These are phyloP conservation scores for Rhodotorula graminis DNA, from an alignment of 768 basidiomycete species.

Conservation along the genomic window DNA sequence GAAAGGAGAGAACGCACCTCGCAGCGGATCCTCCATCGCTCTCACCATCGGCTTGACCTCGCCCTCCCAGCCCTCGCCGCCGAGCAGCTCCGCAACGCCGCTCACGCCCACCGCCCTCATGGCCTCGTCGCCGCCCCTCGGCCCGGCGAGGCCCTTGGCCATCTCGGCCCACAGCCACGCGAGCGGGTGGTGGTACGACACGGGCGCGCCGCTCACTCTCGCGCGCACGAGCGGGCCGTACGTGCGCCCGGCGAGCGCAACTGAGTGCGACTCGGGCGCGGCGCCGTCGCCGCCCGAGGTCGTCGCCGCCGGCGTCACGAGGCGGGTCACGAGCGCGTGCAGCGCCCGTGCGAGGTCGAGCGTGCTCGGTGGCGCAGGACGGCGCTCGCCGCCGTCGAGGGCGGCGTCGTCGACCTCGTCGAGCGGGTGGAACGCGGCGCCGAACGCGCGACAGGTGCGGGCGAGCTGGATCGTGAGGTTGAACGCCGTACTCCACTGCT, in stretches of 20 bases:
- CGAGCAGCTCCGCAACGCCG: slow-evolving; percentile 55
- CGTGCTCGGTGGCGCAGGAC: slow-evolving; percentile 40
- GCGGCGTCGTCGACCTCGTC: slow-evolving; percentile 48
- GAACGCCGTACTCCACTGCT: slow-evolving; percentile 94
- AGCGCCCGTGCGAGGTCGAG: slow-evolving; percentile 2
- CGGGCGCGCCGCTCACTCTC: slow-evolving; percentile 62
- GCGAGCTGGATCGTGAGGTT: slow-evolving; percentile 87
- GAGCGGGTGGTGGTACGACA: slow-evolving; percentile 87
- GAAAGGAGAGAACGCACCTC: not conserved
- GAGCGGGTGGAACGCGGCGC: slow-evolving; percentile 63
- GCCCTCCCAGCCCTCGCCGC: slow-evolving; percentile 28
- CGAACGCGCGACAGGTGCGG: slow-evolving; percentile 81
- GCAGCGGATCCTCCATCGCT: slow-evolving; percentile 71
- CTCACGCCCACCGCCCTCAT: not conserved
- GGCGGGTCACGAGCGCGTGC: not conserved
- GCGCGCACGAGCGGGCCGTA: slow-evolving; percentile 48
- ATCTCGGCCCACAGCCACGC: slow-evolving; percentile 87
- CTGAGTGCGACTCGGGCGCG: not conserved
- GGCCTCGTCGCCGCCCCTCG: not conserved
- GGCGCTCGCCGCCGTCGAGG: slow-evolving; percentile 46
- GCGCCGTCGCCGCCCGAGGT: not conserved
- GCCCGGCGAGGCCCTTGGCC: slow-evolving; percentile 55
- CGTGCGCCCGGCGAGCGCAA: not conserved
- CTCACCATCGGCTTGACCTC: not conserved
- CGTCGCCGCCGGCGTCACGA: not conserved